Conservation (phyloP, 2,329 filamentous ascomycete species). For the Aureobasidium uvarum region DNA sequence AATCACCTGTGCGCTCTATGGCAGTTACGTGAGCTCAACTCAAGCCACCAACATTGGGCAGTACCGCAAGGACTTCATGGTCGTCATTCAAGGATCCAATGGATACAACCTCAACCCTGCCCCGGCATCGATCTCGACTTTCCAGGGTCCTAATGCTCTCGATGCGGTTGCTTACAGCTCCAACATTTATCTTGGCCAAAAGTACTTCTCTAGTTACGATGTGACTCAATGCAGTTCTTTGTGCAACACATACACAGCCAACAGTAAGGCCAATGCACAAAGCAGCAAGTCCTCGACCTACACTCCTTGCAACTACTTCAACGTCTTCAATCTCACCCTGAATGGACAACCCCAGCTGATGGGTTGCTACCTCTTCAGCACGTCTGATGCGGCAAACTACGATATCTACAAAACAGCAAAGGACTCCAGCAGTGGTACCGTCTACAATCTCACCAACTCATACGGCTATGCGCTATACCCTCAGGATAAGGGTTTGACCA, state of each 20-base stretch:
- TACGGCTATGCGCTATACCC: constrained; percentile 28
- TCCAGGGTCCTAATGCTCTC: constrained; percentile 25
- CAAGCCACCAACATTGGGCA: constrained; percentile 35
- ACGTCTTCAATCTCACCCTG: constrained; percentile 29
- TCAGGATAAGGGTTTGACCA: constrained; percentile 25
- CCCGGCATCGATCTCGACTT: constrained; percentile 25
- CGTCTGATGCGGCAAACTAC: constrained; percentile 20
- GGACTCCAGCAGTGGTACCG: neutral
- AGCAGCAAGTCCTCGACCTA: constrained; percentile 22
- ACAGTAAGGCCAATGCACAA: constrained; percentile 7
- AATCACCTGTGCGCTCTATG: constrained; percentile 28
- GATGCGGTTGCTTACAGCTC: constrained; percentile 21
- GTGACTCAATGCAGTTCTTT: constrained; percentile 22
- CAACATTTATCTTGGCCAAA: constrained; percentile 13
- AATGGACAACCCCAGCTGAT: constrained; percentile 26
- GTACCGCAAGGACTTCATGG: constrained; percentile 33
- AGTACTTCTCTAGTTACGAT: constrained; percentile 24
- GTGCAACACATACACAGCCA: constrained; percentile 22
- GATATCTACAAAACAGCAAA: constrained; percentile 16
- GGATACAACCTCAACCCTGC: constrained; percentile 28
- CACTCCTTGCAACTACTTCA: constrained; percentile 30
- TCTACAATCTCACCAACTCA: constrained; percentile 27
- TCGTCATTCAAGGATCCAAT: constrained; percentile 33
- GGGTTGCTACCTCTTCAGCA: constrained; percentile 28
- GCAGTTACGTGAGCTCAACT: constrained; percentile 21